Evolutionary conservation across 768 basidiomycete species (phyloP), one percentile per base, ranked within the genome.

Genomic region (Austroboletus festivus): DNA sequence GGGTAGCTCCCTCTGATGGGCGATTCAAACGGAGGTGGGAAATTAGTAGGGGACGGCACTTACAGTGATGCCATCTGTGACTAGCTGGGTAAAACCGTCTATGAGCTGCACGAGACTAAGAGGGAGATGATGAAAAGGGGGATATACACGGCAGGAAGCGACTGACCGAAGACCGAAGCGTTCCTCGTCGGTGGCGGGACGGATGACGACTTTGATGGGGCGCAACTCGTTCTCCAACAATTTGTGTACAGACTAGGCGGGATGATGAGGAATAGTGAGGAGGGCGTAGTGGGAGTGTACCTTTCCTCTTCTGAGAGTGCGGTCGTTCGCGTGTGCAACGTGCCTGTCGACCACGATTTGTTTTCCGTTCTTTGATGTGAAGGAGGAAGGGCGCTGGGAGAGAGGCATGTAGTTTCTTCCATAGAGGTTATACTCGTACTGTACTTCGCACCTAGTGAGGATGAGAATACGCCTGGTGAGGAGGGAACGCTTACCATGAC

Each of bases 151-250:
- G 38, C 13, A 21, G 21, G 18, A 34, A 49, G 15, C 11, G 38
- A 59, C 75, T 44, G 55, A 86, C 90, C 85, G 76, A 48, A 89
- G 63, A 13, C 78, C 92, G 86, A 92, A 94, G 21, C 73, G 74
- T 50, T 93, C 89, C 67, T 92, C 92, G 2, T 73, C 58, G 0
- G 77, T 80, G 0, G 63, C 65, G 12, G 78, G 62, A 1, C 67
- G 64, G 3, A 94, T 80, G 16, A 66, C 20, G 22, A 86, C 49
- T 52, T 81, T 77, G 45, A 81, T 76, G 0, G 82, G 74, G 42
- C 73, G 74, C 15, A 93, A 68, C 64, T 93, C 86, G 16, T 76
- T 74, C 63, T 95, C 90, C 19, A 95, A 72, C 42, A 76, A 72
- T 54, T 84, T 84, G 65, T 95, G 93, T 4, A 94, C 78, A 20